phyloP scores from a whole-genome alignment of 2,329 filamentous ascomycete genomes.

The Fusarium torreyae region DNA sequence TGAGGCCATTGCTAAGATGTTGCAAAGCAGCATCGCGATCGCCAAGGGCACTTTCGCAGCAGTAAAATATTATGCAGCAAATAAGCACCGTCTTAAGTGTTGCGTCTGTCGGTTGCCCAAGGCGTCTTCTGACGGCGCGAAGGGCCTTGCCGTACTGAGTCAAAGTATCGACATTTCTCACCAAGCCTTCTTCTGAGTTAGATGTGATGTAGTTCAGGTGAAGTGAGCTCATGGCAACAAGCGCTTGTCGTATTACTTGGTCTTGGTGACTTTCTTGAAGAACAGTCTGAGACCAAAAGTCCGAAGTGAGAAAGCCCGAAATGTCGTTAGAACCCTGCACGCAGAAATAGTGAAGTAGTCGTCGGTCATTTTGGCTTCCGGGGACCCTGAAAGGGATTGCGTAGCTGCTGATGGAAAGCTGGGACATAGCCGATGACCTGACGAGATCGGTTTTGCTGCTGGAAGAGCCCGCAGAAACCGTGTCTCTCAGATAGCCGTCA shows the following conservation, averaged over 20 bases:
- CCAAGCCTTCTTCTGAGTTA: background rate
- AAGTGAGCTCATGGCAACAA: slow-evolving; percentile 24
- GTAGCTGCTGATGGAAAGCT: slow-evolving; percentile 4
- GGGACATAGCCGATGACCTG: no score
- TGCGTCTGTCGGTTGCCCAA: background rate
- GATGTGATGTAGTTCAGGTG: slow-evolving; percentile 17
- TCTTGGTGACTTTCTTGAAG: slow-evolving; percentile 20
- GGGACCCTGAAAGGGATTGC: slow-evolving; percentile 21
- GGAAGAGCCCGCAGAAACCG: no score
- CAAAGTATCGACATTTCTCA: background rate
- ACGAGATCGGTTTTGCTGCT: accelerated
- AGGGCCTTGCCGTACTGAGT: slow-evolving; percentile 7
- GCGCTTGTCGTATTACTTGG: slow-evolving; percentile 7
- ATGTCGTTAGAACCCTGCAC: slow-evolving; percentile 18
- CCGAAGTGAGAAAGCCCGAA: slow-evolving; percentile 12
- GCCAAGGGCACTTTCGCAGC: slow-evolving; percentile 17
- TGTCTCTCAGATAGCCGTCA: background rate
- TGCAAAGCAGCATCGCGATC: slow-evolving; percentile 9
- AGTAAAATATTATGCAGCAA: slow-evolving; percentile 25
- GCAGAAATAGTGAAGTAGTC: slow-evolving; percentile 25
- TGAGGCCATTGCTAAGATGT: slow-evolving; percentile 11
- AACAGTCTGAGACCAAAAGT: slow-evolving; percentile 18
- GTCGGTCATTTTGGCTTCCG: slow-evolving; percentile 17
- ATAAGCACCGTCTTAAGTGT: background rate
- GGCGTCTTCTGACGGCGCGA: background rate